Evolutionary conservation across 2,329 filamentous ascomycete species (phyloP).

Genomic region (Claviceps sp.): DNA sequence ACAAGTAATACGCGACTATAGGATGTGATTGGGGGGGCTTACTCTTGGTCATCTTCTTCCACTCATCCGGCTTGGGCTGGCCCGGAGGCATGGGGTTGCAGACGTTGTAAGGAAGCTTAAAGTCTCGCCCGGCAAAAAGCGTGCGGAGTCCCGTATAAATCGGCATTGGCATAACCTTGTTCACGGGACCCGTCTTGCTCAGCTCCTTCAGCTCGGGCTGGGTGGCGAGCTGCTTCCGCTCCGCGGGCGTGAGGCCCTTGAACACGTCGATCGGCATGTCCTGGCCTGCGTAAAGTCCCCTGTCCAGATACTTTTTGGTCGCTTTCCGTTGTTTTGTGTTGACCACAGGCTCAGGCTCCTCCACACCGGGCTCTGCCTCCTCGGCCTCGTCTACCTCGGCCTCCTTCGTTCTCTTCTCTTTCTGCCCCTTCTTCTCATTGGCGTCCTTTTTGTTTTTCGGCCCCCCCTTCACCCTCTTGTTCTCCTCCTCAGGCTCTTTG

Average conservation of each 20-base stretch:
- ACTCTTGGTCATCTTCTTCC: conserved; percentile 87
- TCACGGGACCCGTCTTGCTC: conserved; percentile 28
- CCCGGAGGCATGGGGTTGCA: conserved; percentile 77
- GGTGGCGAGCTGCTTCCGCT: conserved; percentile 37
- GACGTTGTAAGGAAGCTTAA: conserved; percentile 79
- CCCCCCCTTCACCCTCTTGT: background rate
- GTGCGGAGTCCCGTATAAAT: conserved; percentile 65
- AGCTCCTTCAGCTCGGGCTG: conserved; percentile 31
- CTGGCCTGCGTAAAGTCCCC: conserved; percentile 83
- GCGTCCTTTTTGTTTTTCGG: background rate
- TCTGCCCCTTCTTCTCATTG: background rate
- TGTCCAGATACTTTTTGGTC: conserved; percentile 64
- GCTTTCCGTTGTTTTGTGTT: conserved; percentile 27
- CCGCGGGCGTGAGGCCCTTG: conserved; percentile 33
- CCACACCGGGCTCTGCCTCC: conserved; percentile 5
- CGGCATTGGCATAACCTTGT: conserved; percentile 55
- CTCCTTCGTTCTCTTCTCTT: background rate
- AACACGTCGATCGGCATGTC: conserved; percentile 34
- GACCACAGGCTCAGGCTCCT: conserved; percentile 14
- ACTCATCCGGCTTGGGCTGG: conserved; percentile 85
- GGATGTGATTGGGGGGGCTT: conserved; percentile 8
- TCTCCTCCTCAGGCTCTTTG: conserved; percentile 6
- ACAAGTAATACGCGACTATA: background rate
- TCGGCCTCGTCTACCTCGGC: background rate
- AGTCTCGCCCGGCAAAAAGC: conserved; percentile 62